Evolutionary conservation across 306 rosid species (phyloP).

Genomic region (Vigna trinervia): DNA sequence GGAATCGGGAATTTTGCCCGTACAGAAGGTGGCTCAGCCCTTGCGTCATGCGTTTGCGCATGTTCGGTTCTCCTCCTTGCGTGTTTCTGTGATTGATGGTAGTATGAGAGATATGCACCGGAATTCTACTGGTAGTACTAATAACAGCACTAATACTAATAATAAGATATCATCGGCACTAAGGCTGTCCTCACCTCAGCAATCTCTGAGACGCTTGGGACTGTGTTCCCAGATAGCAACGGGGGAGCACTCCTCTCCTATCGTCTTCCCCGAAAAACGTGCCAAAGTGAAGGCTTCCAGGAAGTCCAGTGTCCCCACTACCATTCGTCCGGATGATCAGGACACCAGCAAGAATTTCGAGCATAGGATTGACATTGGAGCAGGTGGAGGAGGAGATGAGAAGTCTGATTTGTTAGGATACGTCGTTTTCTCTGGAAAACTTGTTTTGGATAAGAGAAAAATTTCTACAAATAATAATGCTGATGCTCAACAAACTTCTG

Average conservation of each 20-base stretch:
- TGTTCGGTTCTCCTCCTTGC: slow-evolving; percentile 29
- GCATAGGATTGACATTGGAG: slow-evolving; percentile 82
- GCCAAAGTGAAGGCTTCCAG: slow-evolving; percentile 65
- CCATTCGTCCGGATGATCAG: slow-evolving; percentile 53
- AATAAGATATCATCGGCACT: slow-evolving; percentile 53
- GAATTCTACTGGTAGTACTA: slow-evolving; percentile 63
- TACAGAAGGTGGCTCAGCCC: slow-evolving; percentile 50
- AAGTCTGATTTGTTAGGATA: slow-evolving; percentile 89
- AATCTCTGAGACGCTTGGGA: slow-evolving; percentile 82
- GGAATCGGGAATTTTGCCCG: slow-evolving; percentile 25
- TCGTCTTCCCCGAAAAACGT: slow-evolving; percentile 94
- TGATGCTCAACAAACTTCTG: slow-evolving; percentile 57
- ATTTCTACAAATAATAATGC: slow-evolving; percentile 41
- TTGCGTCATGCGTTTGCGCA: slow-evolving; percentile 48
- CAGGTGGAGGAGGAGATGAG: slow-evolving; percentile 77
- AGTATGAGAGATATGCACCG: slow-evolving; percentile 69
- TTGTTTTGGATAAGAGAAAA: slow-evolving; percentile 81
- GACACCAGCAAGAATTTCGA: slow-evolving; percentile 68
- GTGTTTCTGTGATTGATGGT: slow-evolving; percentile 36
- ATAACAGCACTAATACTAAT: slow-evolving; percentile 31
- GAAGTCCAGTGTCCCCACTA: slow-evolving; percentile 50
- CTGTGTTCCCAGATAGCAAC: slow-evolving; percentile 91
- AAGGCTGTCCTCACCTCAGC: slow-evolving; percentile 73
- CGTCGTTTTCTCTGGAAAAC: slow-evolving; percentile 76
- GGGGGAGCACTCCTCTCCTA: slow-evolving; percentile 91